Evolutionary conservation across 768 basidiomycete genomes (phyloP).

Genomic region (Udeniomyces megalosporus): DNA sequence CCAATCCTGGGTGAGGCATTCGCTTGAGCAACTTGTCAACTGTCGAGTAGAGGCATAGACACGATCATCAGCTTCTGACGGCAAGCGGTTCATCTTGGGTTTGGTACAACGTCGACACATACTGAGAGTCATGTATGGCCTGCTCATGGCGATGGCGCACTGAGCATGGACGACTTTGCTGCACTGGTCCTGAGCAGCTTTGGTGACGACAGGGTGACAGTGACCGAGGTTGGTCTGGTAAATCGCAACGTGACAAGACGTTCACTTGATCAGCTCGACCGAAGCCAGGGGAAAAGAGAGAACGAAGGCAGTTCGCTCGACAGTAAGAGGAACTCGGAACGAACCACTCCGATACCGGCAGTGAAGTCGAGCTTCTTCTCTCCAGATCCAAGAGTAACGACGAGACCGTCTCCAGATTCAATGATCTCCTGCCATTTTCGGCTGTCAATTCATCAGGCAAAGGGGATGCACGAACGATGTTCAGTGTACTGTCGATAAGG

Average conservation of each 20-base stretch:
- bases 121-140: constrained; percentile 60
- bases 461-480: not conserved
- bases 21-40: constrained; percentile 68
- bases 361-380: constrained; percentile 57
- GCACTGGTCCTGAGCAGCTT: constrained; percentile 77
- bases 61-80: not conserved
- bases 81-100: too few relatives aligned
- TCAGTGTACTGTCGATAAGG: too few relatives aligned
- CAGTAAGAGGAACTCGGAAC: not conserved
- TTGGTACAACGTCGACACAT: too few relatives aligned
- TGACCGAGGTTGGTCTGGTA: constrained; percentile 38
- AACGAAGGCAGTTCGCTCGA: not conserved
- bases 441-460: too few relatives aligned
- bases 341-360: constrained; percentile 14
- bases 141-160: constrained; percentile 74
- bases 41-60: not conserved
- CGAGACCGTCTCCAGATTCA: constrained; percentile 14
- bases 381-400: constrained; percentile 35
- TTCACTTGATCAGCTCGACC: too few relatives aligned
- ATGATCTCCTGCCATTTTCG: constrained; percentile 17
- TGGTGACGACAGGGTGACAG: constrained; percentile 70
- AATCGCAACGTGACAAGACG: too few relatives aligned
- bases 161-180: constrained; percentile 25
- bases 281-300: too few relatives aligned
- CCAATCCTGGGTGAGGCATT: constrained; percentile 75